Evolutionary conservation across 108 stramenopile genomes (phyloP).

Genomic region (Epithemia pelagica): DNA sequence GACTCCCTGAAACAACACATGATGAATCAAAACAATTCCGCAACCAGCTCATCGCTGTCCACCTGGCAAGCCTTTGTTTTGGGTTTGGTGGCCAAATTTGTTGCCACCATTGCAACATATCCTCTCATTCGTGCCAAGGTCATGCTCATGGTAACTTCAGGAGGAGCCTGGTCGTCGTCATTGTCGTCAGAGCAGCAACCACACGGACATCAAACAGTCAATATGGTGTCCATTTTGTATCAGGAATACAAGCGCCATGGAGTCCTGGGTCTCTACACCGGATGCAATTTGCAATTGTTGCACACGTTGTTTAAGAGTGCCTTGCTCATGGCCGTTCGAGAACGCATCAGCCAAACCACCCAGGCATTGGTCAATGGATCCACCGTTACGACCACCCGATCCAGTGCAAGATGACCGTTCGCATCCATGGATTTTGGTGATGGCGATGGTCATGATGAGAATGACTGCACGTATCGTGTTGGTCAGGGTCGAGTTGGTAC

Average conservation of each 20-base stretch:
- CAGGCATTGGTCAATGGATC: constrained; percentile 11
- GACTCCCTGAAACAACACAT: constrained; percentile 58
- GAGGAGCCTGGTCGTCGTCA: not conserved
- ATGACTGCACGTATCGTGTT: no score
- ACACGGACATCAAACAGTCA: constrained; percentile 2
- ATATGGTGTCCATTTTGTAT: constrained; percentile 21
- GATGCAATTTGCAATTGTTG: constrained; percentile 66
- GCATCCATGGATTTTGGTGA: no score
- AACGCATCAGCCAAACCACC: constrained; percentile 45
- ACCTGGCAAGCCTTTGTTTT: constrained; percentile 70
- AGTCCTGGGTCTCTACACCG: constrained; percentile 56
- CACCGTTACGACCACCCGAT: no score
- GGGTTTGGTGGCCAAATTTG: constrained; percentile 74
- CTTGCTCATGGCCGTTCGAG: constrained; percentile 74
- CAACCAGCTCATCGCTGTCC: constrained; percentile 16
- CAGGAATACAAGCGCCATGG: constrained; percentile 44
- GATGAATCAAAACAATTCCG: constrained; percentile 9
- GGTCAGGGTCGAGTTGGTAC: no score
- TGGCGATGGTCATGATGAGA: no score
- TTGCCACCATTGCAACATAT: constrained; percentile 90
- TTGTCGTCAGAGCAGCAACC: constrained; percentile 3
- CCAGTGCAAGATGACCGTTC: no score
- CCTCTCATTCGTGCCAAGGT: constrained; percentile 92
- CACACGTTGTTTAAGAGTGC: constrained; percentile 81
- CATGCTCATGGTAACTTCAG: constrained; percentile 65